Percentiles rank a stretch among this genome's conserved stretches.
Conservation (phyloP, 2,329 filamentous ascomycete genomes). For the Amauroascus niger region DNA sequence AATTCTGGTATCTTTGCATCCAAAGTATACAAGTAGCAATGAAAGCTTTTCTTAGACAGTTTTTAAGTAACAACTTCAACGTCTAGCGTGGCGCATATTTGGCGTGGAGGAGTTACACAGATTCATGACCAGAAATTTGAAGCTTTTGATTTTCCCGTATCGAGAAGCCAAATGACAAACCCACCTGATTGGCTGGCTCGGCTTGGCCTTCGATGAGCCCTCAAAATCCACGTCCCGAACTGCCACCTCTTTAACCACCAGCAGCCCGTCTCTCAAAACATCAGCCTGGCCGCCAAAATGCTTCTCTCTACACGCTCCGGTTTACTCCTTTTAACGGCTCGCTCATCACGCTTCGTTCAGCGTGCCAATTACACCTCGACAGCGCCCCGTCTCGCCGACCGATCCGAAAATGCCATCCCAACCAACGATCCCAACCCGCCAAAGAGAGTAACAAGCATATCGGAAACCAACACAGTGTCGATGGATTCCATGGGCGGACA, state of each 20-base stretch:
- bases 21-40: too few species aligned
- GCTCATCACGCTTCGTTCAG: conserved; percentile 25
- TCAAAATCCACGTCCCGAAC: background rate
- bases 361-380: conserved; percentile 38
- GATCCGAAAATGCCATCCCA: conserved; percentile 33
- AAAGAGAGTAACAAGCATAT: conserved; percentile 43
- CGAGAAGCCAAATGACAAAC: background rate
- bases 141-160: too few species aligned
- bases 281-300: conserved; percentile 30
- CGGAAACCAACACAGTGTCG: conserved; percentile 51
- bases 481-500: conserved; percentile 40
- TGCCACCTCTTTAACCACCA: conserved; percentile 6
- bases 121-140: background rate
- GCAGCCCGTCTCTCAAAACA: background rate
- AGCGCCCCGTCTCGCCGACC: conserved; percentile 28
- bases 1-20: background rate
- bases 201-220: conserved; percentile 3
- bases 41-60: too few species aligned
- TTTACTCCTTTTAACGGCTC: conserved; percentile 38
- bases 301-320: conserved; percentile 37
- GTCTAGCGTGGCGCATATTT: too few species aligned
- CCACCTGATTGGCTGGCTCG: conserved; percentile 5
- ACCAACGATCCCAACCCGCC: conserved; percentile 51
- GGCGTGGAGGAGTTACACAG: too few species aligned
- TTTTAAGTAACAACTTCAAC: too few species aligned